Conservation (phyloP, 768 basidiomycete genomes). For the Gymnopilus junonius region DNA sequence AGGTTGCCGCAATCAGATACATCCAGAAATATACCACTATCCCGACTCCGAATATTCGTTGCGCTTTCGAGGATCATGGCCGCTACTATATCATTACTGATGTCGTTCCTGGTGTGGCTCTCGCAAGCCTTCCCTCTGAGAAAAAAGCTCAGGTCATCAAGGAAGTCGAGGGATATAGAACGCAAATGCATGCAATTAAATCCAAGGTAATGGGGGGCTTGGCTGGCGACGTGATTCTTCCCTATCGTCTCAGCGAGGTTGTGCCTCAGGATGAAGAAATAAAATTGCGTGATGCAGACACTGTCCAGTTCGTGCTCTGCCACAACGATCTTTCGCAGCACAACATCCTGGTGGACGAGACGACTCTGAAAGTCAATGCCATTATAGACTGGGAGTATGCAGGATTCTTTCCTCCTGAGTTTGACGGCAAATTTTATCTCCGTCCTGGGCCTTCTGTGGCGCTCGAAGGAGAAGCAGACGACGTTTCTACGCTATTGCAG, state of each 20-base stretch:
- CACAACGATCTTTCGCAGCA: slow-evolving; percentile 7
- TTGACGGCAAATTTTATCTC: slow-evolving; percentile 4
- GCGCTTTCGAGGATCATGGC: slow-evolving; percentile 2
- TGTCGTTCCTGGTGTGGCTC: background rate
- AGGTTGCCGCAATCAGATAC: background rate
- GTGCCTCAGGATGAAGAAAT: background rate
- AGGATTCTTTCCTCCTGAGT: slow-evolving; percentile 8
- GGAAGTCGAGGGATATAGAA: background rate
- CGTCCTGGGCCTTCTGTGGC: slow-evolving; percentile 1
- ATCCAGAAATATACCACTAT: slow-evolving; percentile 2
- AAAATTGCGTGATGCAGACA: slow-evolving; percentile 1
- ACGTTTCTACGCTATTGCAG: background rate
- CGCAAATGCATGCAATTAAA: background rate
- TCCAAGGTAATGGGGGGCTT: slow-evolving; percentile 3
- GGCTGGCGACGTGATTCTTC: background rate
- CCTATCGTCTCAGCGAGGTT: background rate
- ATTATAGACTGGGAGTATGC: slow-evolving; percentile 12
- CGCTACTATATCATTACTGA: slow-evolving; percentile 3
- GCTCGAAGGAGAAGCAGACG: background rate
- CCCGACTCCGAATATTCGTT: background rate
- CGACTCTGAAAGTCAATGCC: slow-evolving; percentile 3
- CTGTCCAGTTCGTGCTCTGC: background rate
- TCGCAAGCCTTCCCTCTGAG: background rate
- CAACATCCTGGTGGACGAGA: slow-evolving; percentile 5
- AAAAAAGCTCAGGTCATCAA: background rate